Conservation (phyloP, 2,329 filamentous ascomycete genomes). For the Tothia fuscella region DNA sequence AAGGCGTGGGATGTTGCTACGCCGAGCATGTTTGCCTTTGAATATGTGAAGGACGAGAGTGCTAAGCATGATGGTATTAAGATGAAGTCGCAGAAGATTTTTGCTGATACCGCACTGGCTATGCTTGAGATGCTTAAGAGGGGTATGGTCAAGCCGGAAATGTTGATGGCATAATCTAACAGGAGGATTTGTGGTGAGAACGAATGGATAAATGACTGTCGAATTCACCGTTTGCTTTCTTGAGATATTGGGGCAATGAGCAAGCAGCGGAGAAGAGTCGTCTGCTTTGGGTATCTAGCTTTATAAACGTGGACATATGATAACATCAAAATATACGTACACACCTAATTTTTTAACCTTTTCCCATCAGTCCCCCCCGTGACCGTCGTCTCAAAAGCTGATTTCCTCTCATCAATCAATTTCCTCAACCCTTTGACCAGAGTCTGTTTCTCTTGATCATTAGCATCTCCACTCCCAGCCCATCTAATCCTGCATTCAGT, state of each 20-base stretch:
- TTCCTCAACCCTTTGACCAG: conserved; percentile 53
- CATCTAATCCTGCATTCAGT: conserved; percentile 80
- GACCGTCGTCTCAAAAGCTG: too few relatives aligned
- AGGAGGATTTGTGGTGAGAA: too few relatives aligned
- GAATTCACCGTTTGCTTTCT: too few relatives aligned
- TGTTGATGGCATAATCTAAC: conserved; percentile 9
- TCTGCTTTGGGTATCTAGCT: too few relatives aligned
- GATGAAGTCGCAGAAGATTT: conserved; percentile 40
- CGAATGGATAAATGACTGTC: too few relatives aligned
- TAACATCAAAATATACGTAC: too few relatives aligned
- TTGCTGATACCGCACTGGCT: conserved; percentile 64
- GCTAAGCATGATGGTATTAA: conserved; percentile 8
- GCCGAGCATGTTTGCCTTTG: conserved; percentile 16
- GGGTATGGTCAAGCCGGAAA: conserved; percentile 11
- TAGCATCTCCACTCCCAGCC: conserved; percentile 69
- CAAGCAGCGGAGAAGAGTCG: too few relatives aligned
- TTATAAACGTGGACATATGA: too few relatives aligned
- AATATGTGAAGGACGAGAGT: conserved; percentile 15
- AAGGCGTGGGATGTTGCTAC: conserved; percentile 18
- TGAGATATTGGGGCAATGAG: too few relatives aligned
- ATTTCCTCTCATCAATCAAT: conserved; percentile 45
- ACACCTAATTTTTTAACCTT: too few relatives aligned
- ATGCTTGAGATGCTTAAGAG: conserved; percentile 61
- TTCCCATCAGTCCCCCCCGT: too few relatives aligned
- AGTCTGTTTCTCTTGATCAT: conserved; percentile 53